Conservation (phyloP, 495 filamentous ascomycete genomes). For the Hyphodiscus hymeniophilus region DNA sequence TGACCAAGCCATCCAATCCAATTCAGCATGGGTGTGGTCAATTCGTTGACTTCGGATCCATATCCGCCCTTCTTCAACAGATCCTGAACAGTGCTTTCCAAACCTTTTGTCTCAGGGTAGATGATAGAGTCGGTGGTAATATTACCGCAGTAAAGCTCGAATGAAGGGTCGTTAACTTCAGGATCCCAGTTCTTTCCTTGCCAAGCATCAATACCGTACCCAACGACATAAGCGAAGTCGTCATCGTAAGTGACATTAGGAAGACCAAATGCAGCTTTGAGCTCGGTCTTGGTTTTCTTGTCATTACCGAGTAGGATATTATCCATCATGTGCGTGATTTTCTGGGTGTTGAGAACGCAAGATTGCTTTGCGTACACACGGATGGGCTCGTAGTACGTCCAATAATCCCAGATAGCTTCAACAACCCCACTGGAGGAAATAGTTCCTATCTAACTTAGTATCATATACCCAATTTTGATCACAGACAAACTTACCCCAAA, state of each 20-base stretch:
- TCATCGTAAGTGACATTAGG: conserved; percentile 45
- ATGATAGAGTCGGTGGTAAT: conserved; percentile 40
- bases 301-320: conserved; percentile 51
- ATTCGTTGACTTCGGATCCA: conserved; percentile 30
- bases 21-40: conserved; percentile 54
- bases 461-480: background rate
- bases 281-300: conserved; percentile 34
- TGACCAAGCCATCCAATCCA: conserved; percentile 53
- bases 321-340: conserved; percentile 52
- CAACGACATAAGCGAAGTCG: conserved; percentile 54
- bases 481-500: conserved; percentile 41
- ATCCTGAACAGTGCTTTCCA: conserved; percentile 33
- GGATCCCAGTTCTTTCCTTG: conserved; percentile 69
- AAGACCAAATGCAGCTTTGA: conserved; percentile 55
- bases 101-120: conserved; percentile 33
- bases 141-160: conserved; percentile 52
- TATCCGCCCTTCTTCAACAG: conserved; percentile 52
- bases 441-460: conserved; percentile 31
- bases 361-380: conserved; percentile 38
- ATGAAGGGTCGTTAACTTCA: conserved; percentile 39
- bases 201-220: conserved; percentile 41
- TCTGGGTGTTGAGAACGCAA: conserved; percentile 49
- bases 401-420: conserved; percentile 62
- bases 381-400: conserved; percentile 62
- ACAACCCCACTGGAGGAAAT: conserved; percentile 67